These are phyloP conservation scores for Pseudomonodictys pantanalensis DNA, from an alignment of 495 filamentous ascomycete species.

Conservation along the genomic window DNA sequence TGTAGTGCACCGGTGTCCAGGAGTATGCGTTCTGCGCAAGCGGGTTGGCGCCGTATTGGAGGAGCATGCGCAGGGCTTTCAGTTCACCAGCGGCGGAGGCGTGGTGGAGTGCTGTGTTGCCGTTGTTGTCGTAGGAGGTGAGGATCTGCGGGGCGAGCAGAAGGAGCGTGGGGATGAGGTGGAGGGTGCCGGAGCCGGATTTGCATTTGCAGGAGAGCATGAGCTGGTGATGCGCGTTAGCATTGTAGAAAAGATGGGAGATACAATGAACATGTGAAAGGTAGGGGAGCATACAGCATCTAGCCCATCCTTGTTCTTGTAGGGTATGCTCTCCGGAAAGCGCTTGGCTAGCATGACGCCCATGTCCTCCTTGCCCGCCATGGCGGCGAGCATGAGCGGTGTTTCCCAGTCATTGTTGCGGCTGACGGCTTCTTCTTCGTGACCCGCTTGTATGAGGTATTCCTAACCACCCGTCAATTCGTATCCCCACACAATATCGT, in stretches of 20 bases:
- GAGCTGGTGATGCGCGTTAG: no score
- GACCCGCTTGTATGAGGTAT: slow-evolving; percentile 43
- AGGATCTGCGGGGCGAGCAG: slow-evolving; percentile 7
- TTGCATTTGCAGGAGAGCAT: slow-evolving; percentile 33
- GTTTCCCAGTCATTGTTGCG: slow-evolving; percentile 72
- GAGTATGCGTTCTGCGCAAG: slow-evolving; percentile 63
- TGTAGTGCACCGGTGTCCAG: slow-evolving; percentile 72
- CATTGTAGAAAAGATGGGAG: not conserved
- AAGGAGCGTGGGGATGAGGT: slow-evolving; percentile 35
- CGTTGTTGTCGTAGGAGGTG: slow-evolving; percentile 53
- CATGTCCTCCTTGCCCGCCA: slow-evolving; percentile 56
- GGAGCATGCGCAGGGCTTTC: slow-evolving; percentile 66
- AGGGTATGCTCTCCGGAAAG: slow-evolving; percentile 38
- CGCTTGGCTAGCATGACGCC: slow-evolving; percentile 56
- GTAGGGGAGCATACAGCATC: slow-evolving; percentile 42
- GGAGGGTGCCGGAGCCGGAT: slow-evolving; percentile 29
- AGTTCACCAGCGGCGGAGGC: slow-evolving; percentile 65
- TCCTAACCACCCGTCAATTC: slow-evolving; percentile 45
- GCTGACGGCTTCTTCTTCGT: slow-evolving; percentile 53
- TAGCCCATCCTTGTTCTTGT: slow-evolving; percentile 42
- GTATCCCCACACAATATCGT: not conserved
- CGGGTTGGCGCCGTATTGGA: slow-evolving; percentile 65
- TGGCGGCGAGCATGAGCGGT: slow-evolving; percentile 55
- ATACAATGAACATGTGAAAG: not conserved
- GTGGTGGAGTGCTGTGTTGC: slow-evolving; percentile 76